A percentile compares a stretch with the other conserved stretches of the same genome.
These are phyloP conservation scores for Dioszegia crocea DNA, from an alignment of 768 basidiomycete species.

Conservation along the genomic window DNA sequence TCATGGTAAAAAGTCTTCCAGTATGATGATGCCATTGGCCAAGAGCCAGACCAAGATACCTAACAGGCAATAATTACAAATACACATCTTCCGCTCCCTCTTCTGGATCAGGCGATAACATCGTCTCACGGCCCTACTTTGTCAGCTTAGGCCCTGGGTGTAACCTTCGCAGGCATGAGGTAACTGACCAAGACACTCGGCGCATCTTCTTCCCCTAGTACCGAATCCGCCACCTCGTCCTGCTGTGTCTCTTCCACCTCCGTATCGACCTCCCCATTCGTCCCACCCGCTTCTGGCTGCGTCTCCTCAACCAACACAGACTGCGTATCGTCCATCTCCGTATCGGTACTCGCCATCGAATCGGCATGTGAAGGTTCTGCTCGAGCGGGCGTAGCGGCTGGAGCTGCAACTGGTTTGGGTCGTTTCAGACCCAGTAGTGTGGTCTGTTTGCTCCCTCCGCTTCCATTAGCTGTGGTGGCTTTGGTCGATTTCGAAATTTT, in stretches of 20 bases:
- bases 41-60: neutral
- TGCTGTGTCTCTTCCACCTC: constrained; percentile 8
- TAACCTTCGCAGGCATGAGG: neutral
- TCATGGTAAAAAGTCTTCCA: too few relatives aligned
- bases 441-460: constrained; percentile 30
- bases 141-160: neutral
- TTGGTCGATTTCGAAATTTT: constrained; percentile 9
- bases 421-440: constrained; percentile 32
- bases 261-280: neutral
- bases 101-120: constrained; percentile 25
- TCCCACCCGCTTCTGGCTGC: neutral
- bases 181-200: constrained; percentile 7
- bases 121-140: constrained; percentile 22
- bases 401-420: constrained; percentile 9
- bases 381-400: constrained; percentile 3
- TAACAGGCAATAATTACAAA: neutral
- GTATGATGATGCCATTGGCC: too few relatives aligned
- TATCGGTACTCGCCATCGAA: constrained; percentile 3
- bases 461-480: neutral
- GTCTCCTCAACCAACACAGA: constrained; percentile 2
- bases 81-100: constrained; percentile 10
- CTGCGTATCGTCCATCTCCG: constrained; percentile 7
- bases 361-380: constrained; percentile 14
- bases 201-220: neutral
- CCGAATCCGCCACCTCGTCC: constrained; percentile 4